Conservation (phyloP, 2,329 filamentous ascomycete genomes). For the Spiromastix sp. region DNA sequence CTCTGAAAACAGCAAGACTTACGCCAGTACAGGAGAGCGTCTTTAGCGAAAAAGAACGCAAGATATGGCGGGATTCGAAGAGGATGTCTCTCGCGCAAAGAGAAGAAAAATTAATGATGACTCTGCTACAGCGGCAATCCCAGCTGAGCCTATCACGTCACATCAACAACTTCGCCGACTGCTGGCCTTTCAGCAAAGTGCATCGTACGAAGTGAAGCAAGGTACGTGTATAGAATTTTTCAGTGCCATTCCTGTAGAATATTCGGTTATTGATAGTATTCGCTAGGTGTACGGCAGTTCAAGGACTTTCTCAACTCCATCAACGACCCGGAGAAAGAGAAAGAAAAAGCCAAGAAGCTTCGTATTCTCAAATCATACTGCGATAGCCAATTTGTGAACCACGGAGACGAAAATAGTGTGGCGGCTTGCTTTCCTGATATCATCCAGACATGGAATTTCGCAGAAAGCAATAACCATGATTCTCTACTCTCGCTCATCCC, state of each 20-base stretch:
- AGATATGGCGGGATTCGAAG: slow-evolving; percentile 26
- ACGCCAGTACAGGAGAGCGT: too few relatives aligned
- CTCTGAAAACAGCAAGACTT: too few relatives aligned
- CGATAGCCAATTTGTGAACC: slow-evolving; percentile 43
- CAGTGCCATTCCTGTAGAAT: slow-evolving; percentile 2
- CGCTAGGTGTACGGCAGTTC: slow-evolving; percentile 35
- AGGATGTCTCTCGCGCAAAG: slow-evolving; percentile 25
- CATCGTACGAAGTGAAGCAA: slow-evolving; percentile 42
- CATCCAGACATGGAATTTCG: slow-evolving; percentile 81
- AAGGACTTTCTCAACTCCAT: slow-evolving; percentile 35
- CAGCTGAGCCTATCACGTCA: slow-evolving; percentile 27
- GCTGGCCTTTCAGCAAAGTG: slow-evolving; percentile 61
- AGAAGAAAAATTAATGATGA: slow-evolving; percentile 29
- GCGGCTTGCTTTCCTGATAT: slow-evolving; percentile 64
- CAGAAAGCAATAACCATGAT: slow-evolving; percentile 68
- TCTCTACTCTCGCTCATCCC: slow-evolving; percentile 69
- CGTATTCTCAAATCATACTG: slow-evolving; percentile 37
- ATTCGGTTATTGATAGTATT: neutral
- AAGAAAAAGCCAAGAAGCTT: slow-evolving; percentile 29
- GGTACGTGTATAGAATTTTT: slow-evolving; percentile 43
- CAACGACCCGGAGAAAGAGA: slow-evolving; percentile 23
- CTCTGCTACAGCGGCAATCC: slow-evolving; percentile 5
- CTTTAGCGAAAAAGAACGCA: too few relatives aligned
- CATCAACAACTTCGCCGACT: slow-evolving; percentile 58
- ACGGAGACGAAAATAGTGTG: slow-evolving; percentile 41